phyloP scores from a whole-genome alignment of 768 basidiomycete species.

The Trametes coccinea region DNA sequence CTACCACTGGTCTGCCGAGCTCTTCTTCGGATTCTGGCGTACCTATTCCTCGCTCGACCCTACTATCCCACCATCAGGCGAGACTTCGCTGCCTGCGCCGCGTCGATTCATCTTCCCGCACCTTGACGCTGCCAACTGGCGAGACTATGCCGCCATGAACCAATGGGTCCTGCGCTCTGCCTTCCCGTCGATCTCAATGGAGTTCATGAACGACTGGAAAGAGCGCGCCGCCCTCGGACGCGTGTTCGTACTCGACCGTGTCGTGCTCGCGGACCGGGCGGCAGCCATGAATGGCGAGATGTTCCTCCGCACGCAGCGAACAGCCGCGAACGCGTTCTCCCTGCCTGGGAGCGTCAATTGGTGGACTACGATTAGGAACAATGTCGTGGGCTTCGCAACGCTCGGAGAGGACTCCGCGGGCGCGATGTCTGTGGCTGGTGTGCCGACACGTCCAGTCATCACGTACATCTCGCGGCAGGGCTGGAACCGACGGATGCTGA shows the following conservation, averaged over 20 bases:
- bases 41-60: constrained; percentile 84
- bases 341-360: constrained; percentile 77
- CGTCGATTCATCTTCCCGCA: constrained; percentile 78
- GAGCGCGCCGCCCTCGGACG: constrained; percentile 72
- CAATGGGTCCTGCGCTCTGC: constrained; percentile 78
- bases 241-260: constrained; percentile 82
- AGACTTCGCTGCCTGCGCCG: constrained; percentile 70
- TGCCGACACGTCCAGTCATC: constrained; percentile 66
- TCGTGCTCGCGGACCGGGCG: constrained; percentile 82
- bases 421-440: constrained; percentile 40
- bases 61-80: constrained; percentile 61
- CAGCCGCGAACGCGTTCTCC: constrained; percentile 71
- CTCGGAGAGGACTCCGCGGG: constrained; percentile 42
- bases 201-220: constrained; percentile 81
- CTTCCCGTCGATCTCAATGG: constrained; percentile 80
- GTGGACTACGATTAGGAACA: constrained; percentile 80
- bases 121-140: constrained; percentile 76
- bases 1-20: constrained; percentile 92
- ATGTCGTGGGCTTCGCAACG: constrained; percentile 72
- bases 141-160: constrained; percentile 91
- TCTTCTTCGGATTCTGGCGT: constrained; percentile 91
- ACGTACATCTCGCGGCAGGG: constrained; percentile 90
- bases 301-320: constrained; percentile 71
- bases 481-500: constrained; percentile 86
- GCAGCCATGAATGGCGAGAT: constrained; percentile 75